These are phyloP conservation scores for Aspergillus fischeri DNA, from an alignment of 2,329 filamentous ascomycete genomes.

Conservation along the genomic window DNA sequence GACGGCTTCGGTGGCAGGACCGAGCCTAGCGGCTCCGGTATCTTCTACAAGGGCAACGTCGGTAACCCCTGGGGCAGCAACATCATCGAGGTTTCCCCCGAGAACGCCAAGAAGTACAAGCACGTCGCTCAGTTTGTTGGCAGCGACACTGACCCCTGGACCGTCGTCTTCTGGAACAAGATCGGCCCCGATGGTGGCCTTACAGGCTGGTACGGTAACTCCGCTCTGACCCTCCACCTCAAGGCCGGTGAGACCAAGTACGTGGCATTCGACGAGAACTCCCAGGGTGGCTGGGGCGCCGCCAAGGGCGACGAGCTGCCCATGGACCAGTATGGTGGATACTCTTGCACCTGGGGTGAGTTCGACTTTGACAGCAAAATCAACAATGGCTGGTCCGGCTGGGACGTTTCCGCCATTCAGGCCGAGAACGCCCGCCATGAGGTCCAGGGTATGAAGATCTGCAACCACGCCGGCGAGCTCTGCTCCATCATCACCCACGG, in stretches of 20 bases:
- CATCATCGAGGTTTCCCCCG: constrained; percentile 34
- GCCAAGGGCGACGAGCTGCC: constrained; percentile 24
- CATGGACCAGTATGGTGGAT: constrained; percentile 24
- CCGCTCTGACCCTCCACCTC: constrained; percentile 31
- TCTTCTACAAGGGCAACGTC: constrained; percentile 33
- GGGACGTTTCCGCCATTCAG: constrained; percentile 40
- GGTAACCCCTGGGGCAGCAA: constrained; percentile 40
- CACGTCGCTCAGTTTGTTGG: constrained; percentile 34
- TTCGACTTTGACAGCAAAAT: constrained; percentile 32
- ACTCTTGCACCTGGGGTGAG: constrained; percentile 40
- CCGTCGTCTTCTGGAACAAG: constrained; percentile 40
- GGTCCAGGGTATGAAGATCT: constrained; percentile 38
- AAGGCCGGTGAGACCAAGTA: constrained; percentile 28
- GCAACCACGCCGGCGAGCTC: constrained; percentile 18
- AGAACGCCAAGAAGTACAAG: constrained; percentile 31
- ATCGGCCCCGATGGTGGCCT: constrained; percentile 29
- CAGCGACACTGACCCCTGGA: constrained; percentile 29
- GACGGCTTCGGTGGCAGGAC: constrained; percentile 31
- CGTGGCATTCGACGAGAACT: constrained; percentile 36
- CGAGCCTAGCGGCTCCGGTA: constrained; percentile 12
- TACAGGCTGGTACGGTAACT: constrained; percentile 32
- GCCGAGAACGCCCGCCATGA: constrained; percentile 24
- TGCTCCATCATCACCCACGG: constrained; percentile 31
- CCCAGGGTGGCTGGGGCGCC: constrained; percentile 36
- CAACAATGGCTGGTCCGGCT: constrained; percentile 34